Percentiles rank a stretch among this genome's conserved stretches.
phyloP scores from a whole-genome alignment of 495 filamentous ascomycete genomes.

The Penicillium daleae region DNA sequence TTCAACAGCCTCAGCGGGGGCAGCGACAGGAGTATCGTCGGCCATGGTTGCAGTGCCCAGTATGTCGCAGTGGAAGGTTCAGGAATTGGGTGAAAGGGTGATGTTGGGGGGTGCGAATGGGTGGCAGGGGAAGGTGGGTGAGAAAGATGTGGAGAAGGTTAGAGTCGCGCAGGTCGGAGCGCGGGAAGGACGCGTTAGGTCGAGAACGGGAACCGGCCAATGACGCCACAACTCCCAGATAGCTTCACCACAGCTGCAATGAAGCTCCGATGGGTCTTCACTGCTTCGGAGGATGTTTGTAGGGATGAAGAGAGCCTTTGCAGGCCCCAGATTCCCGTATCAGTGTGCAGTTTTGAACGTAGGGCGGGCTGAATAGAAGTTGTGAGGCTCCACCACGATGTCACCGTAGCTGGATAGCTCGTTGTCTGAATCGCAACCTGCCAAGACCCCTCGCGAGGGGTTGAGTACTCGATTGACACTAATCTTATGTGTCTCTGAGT shows the following conservation, averaged over 20 bases:
- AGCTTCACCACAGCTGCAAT: conserved; percentile 9
- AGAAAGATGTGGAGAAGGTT: conserved; percentile 47
- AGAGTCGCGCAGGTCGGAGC: conserved; percentile 41
- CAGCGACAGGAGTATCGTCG: conserved; percentile 44
- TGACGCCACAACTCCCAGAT: conserved; percentile 32
- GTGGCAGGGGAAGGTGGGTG: conserved; percentile 29
- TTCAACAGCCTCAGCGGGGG: conserved; percentile 39
- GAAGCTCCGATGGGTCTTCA: background rate
- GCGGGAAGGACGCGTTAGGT: conserved; percentile 47
- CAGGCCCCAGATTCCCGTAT: background rate
- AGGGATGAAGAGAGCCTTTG: background rate
- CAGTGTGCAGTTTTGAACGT: background rate
- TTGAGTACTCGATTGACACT: background rate
- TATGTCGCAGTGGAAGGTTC: conserved; percentile 10
- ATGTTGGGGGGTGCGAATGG: conserved; percentile 23
- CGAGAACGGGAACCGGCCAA: conserved; percentile 31
- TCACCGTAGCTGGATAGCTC: background rate
- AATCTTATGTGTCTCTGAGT: background rate
- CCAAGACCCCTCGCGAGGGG: background rate
- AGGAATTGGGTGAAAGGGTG: conserved; percentile 22
- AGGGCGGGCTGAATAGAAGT: background rate
- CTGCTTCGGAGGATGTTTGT: background rate
- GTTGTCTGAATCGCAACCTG: background rate
- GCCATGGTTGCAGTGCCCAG: conserved; percentile 42
- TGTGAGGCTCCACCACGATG: background rate